Evolutionary conservation across 2,329 filamentous ascomycete species (phyloP), one percentile per base, ranked within the genome.

Genomic region (Fusarium devonianum): DNA sequence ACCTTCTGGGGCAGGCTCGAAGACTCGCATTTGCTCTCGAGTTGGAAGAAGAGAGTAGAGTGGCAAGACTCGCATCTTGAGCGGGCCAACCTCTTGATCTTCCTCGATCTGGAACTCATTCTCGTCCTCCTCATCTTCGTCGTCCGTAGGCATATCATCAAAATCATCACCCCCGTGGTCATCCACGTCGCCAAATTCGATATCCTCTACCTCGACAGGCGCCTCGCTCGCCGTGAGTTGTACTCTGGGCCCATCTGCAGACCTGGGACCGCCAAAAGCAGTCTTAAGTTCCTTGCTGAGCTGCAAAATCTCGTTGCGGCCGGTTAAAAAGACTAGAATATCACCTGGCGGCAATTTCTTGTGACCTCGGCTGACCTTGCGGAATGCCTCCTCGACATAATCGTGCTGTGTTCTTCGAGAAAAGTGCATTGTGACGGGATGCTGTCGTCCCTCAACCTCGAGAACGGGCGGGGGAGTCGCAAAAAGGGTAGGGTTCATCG

Each of bases 271-370:
- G 66, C 82, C 77, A 79, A 90, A 76, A 0, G 84, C 79, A 38
- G 88, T 78, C 66, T 88, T 91, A 18, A 99, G 74, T 26, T 82
- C 83, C 69, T 92, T 94, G 57, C 87, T 88, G n/a, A 99, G 78
- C 36, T 89, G 83, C 30, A 84, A 79, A 51, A 99, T 99, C 69
- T 99, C 95, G 58, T 91, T 90, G 61, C 96, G 90, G 0, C 94
- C 92, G 0, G 94, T 99, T 42, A 99, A 74, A 66, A 99, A 99
- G 1, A 97, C 91, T 16, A 99, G 81, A 68, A 99, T 94, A 7
- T 89, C 91, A 8, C 94, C 94, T 0, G 89, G 86, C 2, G 94
- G 94, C 7, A 99, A 79, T 69, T 97, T 96, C 54, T 84, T 85
- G 71, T 99, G 94, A 1, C 92, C 94, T 67, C 86, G 85, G 58